These are phyloP conservation scores for Amylostereum chailletii DNA, from an alignment of 1,284 basidiomycete genomes.

Conservation along the genomic window DNA sequence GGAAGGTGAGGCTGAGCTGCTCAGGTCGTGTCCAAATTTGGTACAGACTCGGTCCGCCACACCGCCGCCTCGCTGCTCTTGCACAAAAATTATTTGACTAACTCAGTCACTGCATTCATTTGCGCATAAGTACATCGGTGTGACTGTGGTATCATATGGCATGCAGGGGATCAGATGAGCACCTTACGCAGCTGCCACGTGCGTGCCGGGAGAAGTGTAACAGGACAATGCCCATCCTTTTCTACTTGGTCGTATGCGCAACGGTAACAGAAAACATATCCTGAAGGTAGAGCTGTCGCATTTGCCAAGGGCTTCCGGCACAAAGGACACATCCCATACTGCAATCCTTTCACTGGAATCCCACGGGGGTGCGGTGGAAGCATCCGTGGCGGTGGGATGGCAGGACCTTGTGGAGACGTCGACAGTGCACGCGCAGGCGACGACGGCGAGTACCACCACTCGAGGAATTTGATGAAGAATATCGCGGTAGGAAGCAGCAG, in stretches of 20 bases:
- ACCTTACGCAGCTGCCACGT: conserved; percentile 86
- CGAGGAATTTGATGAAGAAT: conserved; percentile 94
- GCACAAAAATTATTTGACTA: too few species aligned
- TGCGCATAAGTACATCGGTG: too few species aligned
- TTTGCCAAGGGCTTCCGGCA: conserved; percentile 76
- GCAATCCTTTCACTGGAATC: conserved; percentile 44
- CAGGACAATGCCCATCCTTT: conserved; percentile 74
- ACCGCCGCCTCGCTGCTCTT: too few species aligned
- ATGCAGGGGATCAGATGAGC: conserved; percentile 41
- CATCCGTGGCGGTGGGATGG: conserved; percentile 68
- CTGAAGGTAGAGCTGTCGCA: conserved; percentile 84
- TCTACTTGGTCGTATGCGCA: conserved; percentile 85
- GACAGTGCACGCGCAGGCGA: conserved; percentile 74
- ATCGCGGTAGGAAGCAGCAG: conserved; percentile 87
- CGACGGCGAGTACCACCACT: conserved; percentile 98
- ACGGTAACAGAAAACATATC: conserved; percentile 95
- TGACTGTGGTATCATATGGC: too few species aligned
- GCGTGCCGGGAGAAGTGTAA: conserved; percentile 70
- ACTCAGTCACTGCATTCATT: too few species aligned
- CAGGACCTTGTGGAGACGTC: conserved; percentile 51
- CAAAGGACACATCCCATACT: conserved; percentile 80
- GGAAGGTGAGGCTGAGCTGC: too few species aligned
- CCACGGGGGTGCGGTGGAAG: conserved; percentile 66
- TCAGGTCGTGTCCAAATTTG: too few species aligned
- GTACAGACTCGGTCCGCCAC: too few species aligned